Conservation (phyloP, 495 filamentous ascomycete species). For the Penicillium pancosmium region DNA sequence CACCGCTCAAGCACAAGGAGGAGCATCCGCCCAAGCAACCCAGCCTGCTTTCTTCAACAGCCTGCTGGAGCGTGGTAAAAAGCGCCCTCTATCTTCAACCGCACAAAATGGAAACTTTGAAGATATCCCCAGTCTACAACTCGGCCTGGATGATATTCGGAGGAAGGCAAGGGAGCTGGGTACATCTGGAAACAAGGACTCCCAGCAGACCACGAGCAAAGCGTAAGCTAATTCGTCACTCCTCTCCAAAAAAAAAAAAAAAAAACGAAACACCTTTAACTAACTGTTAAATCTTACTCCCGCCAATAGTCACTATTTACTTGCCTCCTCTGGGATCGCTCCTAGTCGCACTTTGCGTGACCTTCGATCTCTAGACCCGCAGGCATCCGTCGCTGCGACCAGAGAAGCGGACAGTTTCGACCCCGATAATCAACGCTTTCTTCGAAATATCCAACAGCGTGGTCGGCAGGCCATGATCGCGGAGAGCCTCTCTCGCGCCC, state of each 20-base stretch:
- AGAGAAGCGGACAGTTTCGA: constrained; percentile 57
- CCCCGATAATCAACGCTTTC: constrained; percentile 79
- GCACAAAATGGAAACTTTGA: constrained; percentile 47
- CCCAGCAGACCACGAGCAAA: constrained; percentile 60
- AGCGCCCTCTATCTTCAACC: constrained; percentile 44
- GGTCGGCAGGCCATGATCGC: constrained; percentile 88
- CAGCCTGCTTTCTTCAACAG: constrained; percentile 84
- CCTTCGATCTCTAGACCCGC: constrained; percentile 61
- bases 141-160: constrained; percentile 85
- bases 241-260: neutral
- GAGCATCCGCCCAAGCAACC: constrained; percentile 34
- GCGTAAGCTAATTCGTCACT: constrained; percentile 48
- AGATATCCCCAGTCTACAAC: constrained; percentile 63
- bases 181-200: constrained; percentile 45
- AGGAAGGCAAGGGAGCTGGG: constrained; percentile 81
- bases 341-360: constrained; percentile 77
- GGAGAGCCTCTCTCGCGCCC: constrained; percentile 82
- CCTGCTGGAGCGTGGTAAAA: constrained; percentile 73
- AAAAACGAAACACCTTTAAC: neutral
- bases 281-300: constrained; percentile 8
- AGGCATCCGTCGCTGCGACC: constrained; percentile 46
- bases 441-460: constrained; percentile 82
- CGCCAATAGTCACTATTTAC: constrained; percentile 68
- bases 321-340: constrained; percentile 86
- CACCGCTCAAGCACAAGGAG: constrained; percentile 22